Evolutionary conservation across 139 green algal genomes (phyloP).

Genomic region (Chloropicon primus): DNA sequence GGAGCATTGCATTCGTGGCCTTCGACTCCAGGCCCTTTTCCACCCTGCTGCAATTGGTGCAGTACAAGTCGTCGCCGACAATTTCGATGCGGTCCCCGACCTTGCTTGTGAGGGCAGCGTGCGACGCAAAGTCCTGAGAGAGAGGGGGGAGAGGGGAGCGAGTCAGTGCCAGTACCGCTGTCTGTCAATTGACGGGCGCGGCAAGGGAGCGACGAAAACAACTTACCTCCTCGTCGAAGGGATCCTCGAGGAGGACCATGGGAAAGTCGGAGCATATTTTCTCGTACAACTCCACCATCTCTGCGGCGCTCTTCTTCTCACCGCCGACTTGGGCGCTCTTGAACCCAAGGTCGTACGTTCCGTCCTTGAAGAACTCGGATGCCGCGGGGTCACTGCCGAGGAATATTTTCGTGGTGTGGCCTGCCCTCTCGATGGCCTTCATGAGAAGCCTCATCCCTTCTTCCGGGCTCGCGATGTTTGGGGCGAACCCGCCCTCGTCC

Average conservation of each 20-base stretch:
- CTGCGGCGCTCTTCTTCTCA: conserved; percentile 61
- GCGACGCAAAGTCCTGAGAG: not conserved
- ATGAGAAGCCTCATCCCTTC: conserved; percentile 88
- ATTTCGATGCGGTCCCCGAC: conserved; percentile 41
- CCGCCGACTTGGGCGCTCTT: conserved; percentile 84
- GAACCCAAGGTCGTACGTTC: conserved; percentile 97
- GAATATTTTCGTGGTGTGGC: conserved; percentile 44
- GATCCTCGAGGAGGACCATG: conserved; percentile 81
- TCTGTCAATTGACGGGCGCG: no score
- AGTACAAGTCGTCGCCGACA: conserved; percentile 94
- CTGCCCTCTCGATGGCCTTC: conserved; percentile 81
- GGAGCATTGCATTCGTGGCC: conserved; percentile 86
- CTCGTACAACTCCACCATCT: conserved; percentile 86
- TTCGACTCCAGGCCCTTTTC: conserved; percentile 86
- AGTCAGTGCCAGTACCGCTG: no score
- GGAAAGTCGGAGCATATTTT: conserved; percentile 76
- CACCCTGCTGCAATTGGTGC: conserved; percentile 90
- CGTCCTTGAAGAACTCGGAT: conserved; percentile 86
- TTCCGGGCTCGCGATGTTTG: conserved; percentile 86
- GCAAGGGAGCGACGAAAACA: no score
- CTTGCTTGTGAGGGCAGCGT: not conserved
- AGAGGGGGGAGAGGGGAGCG: no score
- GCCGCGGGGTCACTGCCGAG: conserved; percentile 98
- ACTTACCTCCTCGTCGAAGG: conserved; percentile 99
- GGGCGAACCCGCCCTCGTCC: conserved; percentile 97